Conservation (phyloP, 2,329 filamentous ascomycete species). For the Berkeleyomyces rouxiae region DNA sequence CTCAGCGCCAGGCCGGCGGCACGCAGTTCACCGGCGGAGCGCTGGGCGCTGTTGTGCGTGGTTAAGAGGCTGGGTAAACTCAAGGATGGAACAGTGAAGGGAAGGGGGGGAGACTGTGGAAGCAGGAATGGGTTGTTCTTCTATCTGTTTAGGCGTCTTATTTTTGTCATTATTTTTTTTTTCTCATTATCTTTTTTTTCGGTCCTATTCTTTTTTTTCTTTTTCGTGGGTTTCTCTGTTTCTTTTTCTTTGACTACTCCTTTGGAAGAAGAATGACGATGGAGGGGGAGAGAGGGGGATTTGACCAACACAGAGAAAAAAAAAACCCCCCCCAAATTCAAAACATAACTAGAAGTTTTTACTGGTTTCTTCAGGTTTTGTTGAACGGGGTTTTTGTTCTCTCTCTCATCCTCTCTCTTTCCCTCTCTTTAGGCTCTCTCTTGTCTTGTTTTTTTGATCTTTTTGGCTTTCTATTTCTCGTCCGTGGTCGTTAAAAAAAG, state of each 20-base stretch:
- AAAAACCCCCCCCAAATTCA: too few species aligned
- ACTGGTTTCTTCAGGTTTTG: too few species aligned
- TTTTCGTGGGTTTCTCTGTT: background rate
- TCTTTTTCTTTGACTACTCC: background rate
- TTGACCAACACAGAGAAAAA: too few species aligned
- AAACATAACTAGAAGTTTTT: too few species aligned
- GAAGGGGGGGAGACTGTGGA: background rate
- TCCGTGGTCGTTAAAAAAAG: background rate
- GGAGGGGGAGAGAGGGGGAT: too few species aligned
- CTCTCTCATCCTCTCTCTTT: background rate
- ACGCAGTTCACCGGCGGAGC: slow-evolving; percentile 72
- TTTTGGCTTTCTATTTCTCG: background rate
- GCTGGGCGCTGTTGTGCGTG: slow-evolving; percentile 50
- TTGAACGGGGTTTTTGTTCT: background rate
- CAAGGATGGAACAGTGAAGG: background rate
- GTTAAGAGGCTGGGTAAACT: slow-evolving; percentile 17
- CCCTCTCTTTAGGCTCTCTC: background rate
- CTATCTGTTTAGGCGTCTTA: slow-evolving; percentile 7
- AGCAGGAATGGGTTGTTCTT: background rate
- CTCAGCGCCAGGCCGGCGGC: slow-evolving; percentile 51
- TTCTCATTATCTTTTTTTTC: background rate
- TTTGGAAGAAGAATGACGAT: background rate
- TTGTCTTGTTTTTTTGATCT: background rate
- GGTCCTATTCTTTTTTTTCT: background rate
- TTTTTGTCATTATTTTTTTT: slow-evolving; percentile 4